Base-by-base conservation (phyloP, 2,329 filamentous ascomycete species). In the Achaetomium macrosporum region DNA sequence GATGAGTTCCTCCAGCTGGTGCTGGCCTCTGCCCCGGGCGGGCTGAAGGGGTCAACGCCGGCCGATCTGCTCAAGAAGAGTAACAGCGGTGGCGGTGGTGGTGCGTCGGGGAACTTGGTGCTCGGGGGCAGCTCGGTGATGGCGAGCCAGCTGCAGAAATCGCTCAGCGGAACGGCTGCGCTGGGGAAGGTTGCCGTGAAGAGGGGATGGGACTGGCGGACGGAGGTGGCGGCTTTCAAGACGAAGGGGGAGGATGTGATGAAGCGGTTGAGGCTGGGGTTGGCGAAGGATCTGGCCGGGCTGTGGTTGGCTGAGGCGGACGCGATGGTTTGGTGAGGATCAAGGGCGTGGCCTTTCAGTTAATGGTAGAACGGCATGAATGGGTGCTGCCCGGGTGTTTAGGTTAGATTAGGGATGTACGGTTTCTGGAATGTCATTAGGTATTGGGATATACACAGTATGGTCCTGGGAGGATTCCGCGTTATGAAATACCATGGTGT, bases 1-100 rank as follows among this genome's bases (percentile, higher is more conserved):
- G 85, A 90, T 59, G 87, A 90, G 63, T 92, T 90, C 65, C 83
- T 95, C 65, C 74, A 81, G 56, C 81, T 90, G 1, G 87, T 90
- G 6, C 72, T 95, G 19, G 75, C 82, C n/a, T 85, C 87, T 6
- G 82, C 80, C 15, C 81, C 83, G 44, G 84, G 81, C 11, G 60
- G 65, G 49, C 69, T 75, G 50, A 81, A 77, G 67, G 80, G 79
- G 1, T 79, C 83, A 0, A 81, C 81, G 15, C 85, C 85, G 0
- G 78, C 79, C 4, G 82, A 85, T 54, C 71, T 90, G 56, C 76
- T 93, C 55, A 87, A 85, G 51, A 75, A 71, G 42, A 64, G 65
- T 39, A 65, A 61, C 9, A 61, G 61, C 11, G 61, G 58, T 5
- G 58, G 61, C 7, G 75, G 76, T 60, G 72, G 68, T 60, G 69